A percentile compares a stretch with the other conserved stretches of the same genome.
These are phyloP conservation scores for Chamaecrista fasciculata DNA, from an alignment of 306 rosid species.

Conservation along the genomic window DNA sequence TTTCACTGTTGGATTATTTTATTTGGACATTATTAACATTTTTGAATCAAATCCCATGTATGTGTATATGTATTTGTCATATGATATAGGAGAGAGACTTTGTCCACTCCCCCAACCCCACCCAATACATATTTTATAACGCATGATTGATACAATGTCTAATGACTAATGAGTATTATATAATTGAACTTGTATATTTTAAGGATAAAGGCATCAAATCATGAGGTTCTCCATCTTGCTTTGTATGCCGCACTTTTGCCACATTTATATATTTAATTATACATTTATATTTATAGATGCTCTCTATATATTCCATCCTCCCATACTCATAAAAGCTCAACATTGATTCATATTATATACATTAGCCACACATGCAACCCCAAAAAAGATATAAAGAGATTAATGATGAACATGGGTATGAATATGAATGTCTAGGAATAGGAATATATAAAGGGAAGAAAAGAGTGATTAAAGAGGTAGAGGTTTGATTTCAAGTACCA, in stretches of 20 bases:
- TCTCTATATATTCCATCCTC: background rate
- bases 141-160: background rate
- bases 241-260: background rate
- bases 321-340: background rate
- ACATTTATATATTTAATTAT: too few species aligned
- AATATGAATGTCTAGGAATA: background rate
- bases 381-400: background rate
- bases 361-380: conserved; percentile 4
- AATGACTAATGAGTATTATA: background rate
- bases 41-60: background rate
- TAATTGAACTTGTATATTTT: background rate
- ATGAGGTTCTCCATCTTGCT: background rate
- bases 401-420: background rate
- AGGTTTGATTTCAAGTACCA: conserved; percentile 13
- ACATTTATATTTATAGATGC: too few species aligned
- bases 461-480: background rate
- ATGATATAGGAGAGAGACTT: too few species aligned
- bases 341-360: background rate
- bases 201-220: background rate
- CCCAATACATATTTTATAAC: background rate
- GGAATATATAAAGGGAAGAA: background rate
- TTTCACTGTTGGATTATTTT: conserved; percentile 14
- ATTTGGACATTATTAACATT: too few species aligned
- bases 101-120: conserved; percentile 10
- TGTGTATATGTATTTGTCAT: background rate